phyloP scores from a whole-genome alignment of 2,329 filamentous ascomycete genomes.

The Ophiostoma sp. region DNA sequence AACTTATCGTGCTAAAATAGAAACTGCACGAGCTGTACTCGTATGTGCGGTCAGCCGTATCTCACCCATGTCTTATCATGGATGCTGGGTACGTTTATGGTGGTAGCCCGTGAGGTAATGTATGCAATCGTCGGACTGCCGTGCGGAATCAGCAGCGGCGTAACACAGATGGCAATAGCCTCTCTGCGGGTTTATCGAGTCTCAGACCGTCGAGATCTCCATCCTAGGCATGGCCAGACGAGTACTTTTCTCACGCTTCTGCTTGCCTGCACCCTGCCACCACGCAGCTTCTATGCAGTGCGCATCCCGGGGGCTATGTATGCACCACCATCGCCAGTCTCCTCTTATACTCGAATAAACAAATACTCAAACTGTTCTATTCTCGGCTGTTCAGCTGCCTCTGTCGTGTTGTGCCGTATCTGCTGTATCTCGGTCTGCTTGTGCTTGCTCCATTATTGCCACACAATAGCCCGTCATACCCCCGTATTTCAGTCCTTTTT shows the following conservation, averaged over 20 bases:
- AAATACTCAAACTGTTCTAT: neutral
- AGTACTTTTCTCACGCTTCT: neutral
- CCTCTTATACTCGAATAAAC: neutral
- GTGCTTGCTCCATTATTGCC: neutral
- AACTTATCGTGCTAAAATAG: no score
- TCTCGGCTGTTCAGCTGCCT: neutral
- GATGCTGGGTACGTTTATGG: neutral
- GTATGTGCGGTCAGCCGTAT: neutral
- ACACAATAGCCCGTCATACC: neutral
- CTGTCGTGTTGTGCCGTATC: neutral
- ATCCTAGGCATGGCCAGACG: neutral
- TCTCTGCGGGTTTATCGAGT: no score
- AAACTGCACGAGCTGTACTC: neutral
- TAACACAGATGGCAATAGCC: no score
- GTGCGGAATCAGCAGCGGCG: neutral
- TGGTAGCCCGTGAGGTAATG: neutral
- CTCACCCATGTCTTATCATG: neutral
- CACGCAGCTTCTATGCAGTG: neutral
- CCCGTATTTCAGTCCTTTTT: constrained; percentile 5
- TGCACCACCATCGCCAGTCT: neutral
- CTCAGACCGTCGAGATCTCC: neutral
- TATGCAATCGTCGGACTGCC: neutral
- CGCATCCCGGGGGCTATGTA: constrained; percentile 1
- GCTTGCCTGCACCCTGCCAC: neutral
- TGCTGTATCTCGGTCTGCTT: neutral